A percentile compares a stretch with the other conserved stretches of the same genome.
phyloP scores from a whole-genome alignment of 108 stramenopile species.

The Seminavis robusta region DNA sequence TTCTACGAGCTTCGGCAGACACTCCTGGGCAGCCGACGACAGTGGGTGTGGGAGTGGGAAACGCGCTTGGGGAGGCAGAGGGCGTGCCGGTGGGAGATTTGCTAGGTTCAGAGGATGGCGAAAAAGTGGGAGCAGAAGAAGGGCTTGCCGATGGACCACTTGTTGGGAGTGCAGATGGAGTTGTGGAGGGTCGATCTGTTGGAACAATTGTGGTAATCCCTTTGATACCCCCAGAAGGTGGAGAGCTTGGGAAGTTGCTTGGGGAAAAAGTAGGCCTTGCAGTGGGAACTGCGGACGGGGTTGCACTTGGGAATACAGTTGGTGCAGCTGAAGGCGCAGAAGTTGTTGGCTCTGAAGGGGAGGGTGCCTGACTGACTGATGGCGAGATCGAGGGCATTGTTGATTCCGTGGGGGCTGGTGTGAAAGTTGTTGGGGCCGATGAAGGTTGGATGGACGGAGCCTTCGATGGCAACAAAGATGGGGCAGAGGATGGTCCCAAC shows the following conservation, averaged over 20 bases:
- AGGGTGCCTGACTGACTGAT: no score
- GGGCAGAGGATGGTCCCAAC: not conserved
- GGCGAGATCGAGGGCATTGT: no score
- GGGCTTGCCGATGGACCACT: conserved; percentile 5
- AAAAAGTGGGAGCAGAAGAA: not conserved
- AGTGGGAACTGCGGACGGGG: no score
- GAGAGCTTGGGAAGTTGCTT: no score
- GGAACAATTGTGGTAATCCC: no score
- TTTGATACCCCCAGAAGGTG: no score
- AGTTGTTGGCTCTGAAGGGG: no score
- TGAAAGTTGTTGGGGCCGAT: not conserved
- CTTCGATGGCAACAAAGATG: not conserved
- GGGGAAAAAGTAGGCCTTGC: no score
- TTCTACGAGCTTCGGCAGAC: conserved; percentile 25
- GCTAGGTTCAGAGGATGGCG: not conserved
- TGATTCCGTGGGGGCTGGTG: not conserved
- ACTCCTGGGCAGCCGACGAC: conserved; percentile 3
- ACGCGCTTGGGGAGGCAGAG: not conserved
- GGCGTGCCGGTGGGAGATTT: not conserved
- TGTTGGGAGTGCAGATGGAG: conserved; percentile 8
- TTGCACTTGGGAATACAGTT: no score
- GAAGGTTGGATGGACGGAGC: not conserved
- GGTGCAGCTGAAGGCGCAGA: no score
- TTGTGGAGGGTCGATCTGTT: not conserved
- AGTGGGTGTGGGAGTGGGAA: conserved; percentile 1